phyloP scores from a whole-genome alignment of 1,284 basidiomycete genomes.

The Tilletia indica region DNA sequence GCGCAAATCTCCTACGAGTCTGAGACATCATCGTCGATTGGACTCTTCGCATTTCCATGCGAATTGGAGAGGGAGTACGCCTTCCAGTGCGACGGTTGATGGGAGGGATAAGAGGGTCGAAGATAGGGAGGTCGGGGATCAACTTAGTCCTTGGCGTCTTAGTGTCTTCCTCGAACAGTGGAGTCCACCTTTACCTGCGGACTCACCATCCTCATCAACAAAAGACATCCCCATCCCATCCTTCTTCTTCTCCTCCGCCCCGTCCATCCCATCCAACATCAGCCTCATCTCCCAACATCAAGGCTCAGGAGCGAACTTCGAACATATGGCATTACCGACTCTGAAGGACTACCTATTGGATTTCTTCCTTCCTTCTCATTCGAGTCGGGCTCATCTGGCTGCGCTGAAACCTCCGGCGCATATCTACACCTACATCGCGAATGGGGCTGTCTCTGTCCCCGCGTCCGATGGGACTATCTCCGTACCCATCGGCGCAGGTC shows the following conservation, averaged over 20 bases:
- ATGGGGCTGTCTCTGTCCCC: conserved; percentile 1
- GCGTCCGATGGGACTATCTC: neutral
- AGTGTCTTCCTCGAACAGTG: conserved; percentile 36
- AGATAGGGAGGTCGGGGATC: conserved; percentile 19
- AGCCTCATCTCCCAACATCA: conserved; percentile 24
- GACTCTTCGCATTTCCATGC: conserved; percentile 19
- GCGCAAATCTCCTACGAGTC: conserved; percentile 26
- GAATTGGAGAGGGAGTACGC: conserved; percentile 27
- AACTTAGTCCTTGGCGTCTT: conserved; percentile 34
- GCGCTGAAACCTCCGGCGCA: conserved; percentile 13
- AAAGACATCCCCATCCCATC: conserved; percentile 24
- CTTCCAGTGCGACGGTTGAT: neutral
- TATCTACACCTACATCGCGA: conserved; percentile 3
- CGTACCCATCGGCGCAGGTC: neutral
- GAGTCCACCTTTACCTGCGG: conserved; percentile 27
- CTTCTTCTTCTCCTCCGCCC: conserved; percentile 20
- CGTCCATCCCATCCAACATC: conserved; percentile 1
- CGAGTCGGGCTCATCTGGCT: conserved; percentile 28
- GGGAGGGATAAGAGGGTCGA: conserved; percentile 16
- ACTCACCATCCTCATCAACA: conserved; percentile 17
- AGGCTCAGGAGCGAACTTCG: conserved; percentile 23
- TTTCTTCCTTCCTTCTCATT: conserved; percentile 22
- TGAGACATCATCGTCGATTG: conserved; percentile 31
- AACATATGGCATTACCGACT: conserved; percentile 22
- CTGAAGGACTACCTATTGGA: neutral